Evolutionary conservation across 2,329 filamentous ascomycete genomes (phyloP).

Genomic region (Aspergillus aculeatus): DNA sequence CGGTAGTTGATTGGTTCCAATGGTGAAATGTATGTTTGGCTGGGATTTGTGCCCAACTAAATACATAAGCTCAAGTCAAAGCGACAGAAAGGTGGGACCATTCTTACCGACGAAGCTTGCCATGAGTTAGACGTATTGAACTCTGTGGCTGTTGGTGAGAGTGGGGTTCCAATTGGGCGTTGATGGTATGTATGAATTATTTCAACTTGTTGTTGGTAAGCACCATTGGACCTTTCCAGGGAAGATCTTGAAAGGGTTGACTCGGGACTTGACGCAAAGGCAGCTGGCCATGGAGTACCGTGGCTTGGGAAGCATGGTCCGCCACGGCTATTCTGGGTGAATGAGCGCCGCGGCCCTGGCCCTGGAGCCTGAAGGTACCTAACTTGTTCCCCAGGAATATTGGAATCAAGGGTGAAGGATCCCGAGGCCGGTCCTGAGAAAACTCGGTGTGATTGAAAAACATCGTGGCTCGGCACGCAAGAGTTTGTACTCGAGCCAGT

Average conservation of each 20-base stretch:
- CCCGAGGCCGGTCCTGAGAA: constrained; percentile 35
- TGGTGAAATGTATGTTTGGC: constrained; percentile 77
- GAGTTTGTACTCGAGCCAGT: constrained; percentile 22
- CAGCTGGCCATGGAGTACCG: constrained; percentile 32
- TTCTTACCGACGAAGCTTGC: constrained; percentile 55
- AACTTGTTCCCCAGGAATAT: constrained; percentile 32
- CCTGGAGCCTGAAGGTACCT: constrained; percentile 27
- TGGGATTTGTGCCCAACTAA: constrained; percentile 48
- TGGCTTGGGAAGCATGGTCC: constrained; percentile 35
- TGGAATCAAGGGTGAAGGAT: constrained; percentile 29
- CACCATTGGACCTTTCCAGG: constrained; percentile 28
- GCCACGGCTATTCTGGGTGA: constrained; percentile 33
- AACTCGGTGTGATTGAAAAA: constrained; percentile 34
- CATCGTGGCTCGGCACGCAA: constrained; percentile 18
- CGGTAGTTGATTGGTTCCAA: constrained; percentile 96
- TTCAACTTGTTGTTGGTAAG: constrained; percentile 37
- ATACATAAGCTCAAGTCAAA: constrained; percentile 23
- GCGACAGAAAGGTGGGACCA: constrained; percentile 8
- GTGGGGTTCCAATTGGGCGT: constrained; percentile 61
- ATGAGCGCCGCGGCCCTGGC: constrained; percentile 28
- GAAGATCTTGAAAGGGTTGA: constrained; percentile 29
- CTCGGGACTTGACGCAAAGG: constrained; percentile 27
- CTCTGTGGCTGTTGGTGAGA: constrained; percentile 72
- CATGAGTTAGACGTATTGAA: constrained; percentile 57
- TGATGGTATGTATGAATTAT: constrained; percentile 49